Evolutionary conservation across 768 basidiomycete species (phyloP).

Genomic region (Lactarius pseudohatsudake): DNA sequence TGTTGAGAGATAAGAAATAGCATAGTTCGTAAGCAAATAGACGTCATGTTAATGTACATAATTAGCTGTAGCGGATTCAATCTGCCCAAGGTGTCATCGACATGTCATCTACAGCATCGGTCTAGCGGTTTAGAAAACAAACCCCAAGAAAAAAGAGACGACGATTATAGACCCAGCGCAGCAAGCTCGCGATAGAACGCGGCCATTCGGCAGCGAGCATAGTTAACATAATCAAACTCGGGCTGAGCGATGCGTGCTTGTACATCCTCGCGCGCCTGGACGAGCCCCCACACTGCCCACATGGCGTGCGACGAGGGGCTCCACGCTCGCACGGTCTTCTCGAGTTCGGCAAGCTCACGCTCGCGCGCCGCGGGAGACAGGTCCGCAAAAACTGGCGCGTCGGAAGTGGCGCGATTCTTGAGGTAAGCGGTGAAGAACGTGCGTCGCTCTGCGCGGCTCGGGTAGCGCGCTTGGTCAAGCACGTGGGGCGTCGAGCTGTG

Average conservation of each 20-base stretch:
- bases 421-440: slow-evolving; percentile 90
- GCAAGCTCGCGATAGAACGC: slow-evolving; percentile 59
- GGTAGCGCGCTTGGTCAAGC: slow-evolving; percentile 65
- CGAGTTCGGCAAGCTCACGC: slow-evolving; percentile 56
- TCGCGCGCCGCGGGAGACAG: slow-evolving; percentile 36
- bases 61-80: not conserved
- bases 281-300: slow-evolving; percentile 95
- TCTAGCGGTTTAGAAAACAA: not conserved
- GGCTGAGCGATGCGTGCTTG: slow-evolving; percentile 55
- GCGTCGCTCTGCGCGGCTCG: slow-evolving; percentile 64
- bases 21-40: slow-evolving; percentile 5
- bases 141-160: not conserved
- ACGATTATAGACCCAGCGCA: slow-evolving; percentile 40
- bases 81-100: not conserved
- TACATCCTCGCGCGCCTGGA: slow-evolving; percentile 81
- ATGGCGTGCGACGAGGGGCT: slow-evolving; percentile 86
- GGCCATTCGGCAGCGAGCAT: slow-evolving; percentile 68
- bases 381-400: slow-evolving; percentile 30
- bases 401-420: slow-evolving; percentile 41
- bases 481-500: slow-evolving; percentile 67
- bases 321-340: slow-evolving; percentile 83
- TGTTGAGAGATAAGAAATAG: not conserved
- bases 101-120: not conserved
- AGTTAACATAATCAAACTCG: slow-evolving; percentile 90
- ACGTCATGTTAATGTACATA: not conserved